Evolutionary conservation across 2,329 filamentous ascomycete species (phyloP).

Genomic region (Clonostachys chloroleuca): DNA sequence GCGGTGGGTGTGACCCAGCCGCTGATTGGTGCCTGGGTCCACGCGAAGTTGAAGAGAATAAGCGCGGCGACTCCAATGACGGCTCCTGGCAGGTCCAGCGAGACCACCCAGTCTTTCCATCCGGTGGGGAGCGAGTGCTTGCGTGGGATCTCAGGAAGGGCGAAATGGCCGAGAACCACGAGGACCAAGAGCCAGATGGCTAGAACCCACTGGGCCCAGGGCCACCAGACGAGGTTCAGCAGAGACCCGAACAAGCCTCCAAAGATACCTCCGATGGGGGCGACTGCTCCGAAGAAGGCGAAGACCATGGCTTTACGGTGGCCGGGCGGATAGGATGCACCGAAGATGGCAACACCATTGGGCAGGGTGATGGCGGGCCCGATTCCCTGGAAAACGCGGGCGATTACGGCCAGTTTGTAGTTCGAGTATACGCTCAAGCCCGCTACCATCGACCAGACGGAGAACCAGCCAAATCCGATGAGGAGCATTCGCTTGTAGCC

Average conservation of each 20-base stretch:
- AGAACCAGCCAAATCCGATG: conserved; percentile 49
- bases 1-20: conserved; percentile 55
- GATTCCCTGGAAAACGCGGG: conserved; percentile 53
- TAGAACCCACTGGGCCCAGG: conserved; percentile 40
- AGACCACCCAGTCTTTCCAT: conserved; percentile 12
- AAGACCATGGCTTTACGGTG: conserved; percentile 58
- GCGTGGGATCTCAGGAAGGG: conserved; percentile 23
- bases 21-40: conserved; percentile 58
- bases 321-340: conserved; percentile 50
- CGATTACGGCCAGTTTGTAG: conserved; percentile 40
- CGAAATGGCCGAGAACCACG: conserved; percentile 18
- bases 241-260: conserved; percentile 33
- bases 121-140: conserved; percentile 5
- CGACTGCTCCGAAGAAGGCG: conserved; percentile 38
- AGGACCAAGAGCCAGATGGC: conserved; percentile 26
- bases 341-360: conserved; percentile 60
- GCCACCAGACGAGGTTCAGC: conserved; percentile 38
- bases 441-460: conserved; percentile 43
- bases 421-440: conserved; percentile 34
- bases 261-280: conserved; percentile 38
- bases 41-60: conserved; percentile 61
- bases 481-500: conserved; percentile 53
- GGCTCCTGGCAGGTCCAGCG: conserved; percentile 33
- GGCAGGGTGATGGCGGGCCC: conserved; percentile 60
- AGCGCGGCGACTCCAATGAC: conserved; percentile 46